Percentiles rank a stretch among this genome's conserved stretches.
Evolutionary conservation across 1,284 basidiomycete species (phyloP).

Genomic region (Apiotrichum mycotoxinovorans): DNA sequence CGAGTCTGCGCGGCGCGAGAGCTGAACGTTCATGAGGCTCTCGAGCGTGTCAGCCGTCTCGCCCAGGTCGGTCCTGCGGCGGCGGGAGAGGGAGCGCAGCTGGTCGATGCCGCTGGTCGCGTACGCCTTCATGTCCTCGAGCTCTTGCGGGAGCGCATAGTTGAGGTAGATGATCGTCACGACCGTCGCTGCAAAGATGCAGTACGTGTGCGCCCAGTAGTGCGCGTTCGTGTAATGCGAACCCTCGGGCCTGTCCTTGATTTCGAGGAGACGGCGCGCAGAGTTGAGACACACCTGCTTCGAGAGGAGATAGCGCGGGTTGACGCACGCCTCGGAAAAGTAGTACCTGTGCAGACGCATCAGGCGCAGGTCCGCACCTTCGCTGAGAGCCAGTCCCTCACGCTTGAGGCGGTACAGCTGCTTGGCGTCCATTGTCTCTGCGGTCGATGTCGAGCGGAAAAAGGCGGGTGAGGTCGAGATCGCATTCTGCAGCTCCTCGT

Average conservation of each 20-base stretch:
- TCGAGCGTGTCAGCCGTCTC: slow-evolving; percentile 19
- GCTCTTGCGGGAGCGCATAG: slow-evolving; percentile 22
- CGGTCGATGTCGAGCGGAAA: slow-evolving; percentile 13
- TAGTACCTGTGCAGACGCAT: slow-evolving; percentile 28
- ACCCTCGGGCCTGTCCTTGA: neutral
- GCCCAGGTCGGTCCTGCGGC: slow-evolving; percentile 19
- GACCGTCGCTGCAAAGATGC: slow-evolving; percentile 15
- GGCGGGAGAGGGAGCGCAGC: slow-evolving; percentile 7
- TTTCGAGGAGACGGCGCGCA: slow-evolving; percentile 14
- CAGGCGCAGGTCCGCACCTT: slow-evolving; percentile 26
- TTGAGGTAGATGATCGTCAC: slow-evolving; percentile 21
- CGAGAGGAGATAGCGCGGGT: slow-evolving; percentile 23
- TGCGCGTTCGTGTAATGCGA: slow-evolving; percentile 11
- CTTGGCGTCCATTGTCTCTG: slow-evolving; percentile 14
- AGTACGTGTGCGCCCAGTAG: slow-evolving; percentile 24
- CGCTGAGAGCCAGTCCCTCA: slow-evolving; percentile 22
- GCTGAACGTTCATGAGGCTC: slow-evolving; percentile 19
- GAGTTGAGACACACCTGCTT: slow-evolving; percentile 19
- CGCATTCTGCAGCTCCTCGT: slow-evolving; percentile 17
- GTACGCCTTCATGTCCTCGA: slow-evolving; percentile 15
- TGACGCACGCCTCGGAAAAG: slow-evolving; percentile 25
- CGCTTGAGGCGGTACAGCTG: slow-evolving; percentile 18
- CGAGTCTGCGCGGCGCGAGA: slow-evolving; percentile 9
- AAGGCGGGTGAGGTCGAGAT: slow-evolving; percentile 19
- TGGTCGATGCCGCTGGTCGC: slow-evolving; percentile 16